A percentile compares a stretch with the other conserved stretches of the same genome.
Evolutionary conservation across 345 rosid genomes (phyloP).

Genomic region (Pistacia atlantica): DNA sequence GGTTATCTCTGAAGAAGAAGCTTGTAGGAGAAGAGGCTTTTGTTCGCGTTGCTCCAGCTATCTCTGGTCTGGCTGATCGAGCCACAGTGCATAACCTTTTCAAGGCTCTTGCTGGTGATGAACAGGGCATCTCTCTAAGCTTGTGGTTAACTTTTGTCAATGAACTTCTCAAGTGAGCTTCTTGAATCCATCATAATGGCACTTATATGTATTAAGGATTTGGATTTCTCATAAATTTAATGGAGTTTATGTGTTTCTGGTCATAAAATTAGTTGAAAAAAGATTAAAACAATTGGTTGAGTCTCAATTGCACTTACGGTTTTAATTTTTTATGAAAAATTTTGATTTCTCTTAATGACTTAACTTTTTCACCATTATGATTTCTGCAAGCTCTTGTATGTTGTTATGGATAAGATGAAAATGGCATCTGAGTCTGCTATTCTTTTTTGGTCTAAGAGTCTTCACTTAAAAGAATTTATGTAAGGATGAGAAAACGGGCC

Average conservation of each 20-base stretch:
- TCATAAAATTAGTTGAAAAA: background rate
- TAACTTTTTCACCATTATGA: background rate
- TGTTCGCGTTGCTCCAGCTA: conserved; percentile 83
- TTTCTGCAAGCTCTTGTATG: background rate
- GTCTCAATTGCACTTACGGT: background rate
- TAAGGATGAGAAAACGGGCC: background rate
- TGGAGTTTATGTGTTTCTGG: background rate
- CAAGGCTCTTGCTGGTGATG: conserved; percentile 71
- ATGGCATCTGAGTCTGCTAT: background rate
- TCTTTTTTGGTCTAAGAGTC: background rate
- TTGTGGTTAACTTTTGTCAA: conserved; percentile 75
- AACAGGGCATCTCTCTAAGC: conserved; percentile 71
- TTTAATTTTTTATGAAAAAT: background rate
- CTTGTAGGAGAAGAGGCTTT: conserved; percentile 81
- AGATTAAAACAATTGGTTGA: background rate
- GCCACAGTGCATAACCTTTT: conserved; percentile 85
- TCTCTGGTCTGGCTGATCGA: conserved; percentile 90
- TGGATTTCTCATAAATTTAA: background rate
- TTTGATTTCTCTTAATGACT: background rate
- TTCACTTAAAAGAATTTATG: background rate
- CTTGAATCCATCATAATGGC: conserved; percentile 17
- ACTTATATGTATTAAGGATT: background rate
- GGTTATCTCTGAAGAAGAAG: conserved; percentile 56
- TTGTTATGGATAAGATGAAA: background rate
- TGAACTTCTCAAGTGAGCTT: conserved; percentile 89